Conservation (phyloP, 192 early-diverging fungal genomes). For the Umbelopsis sp. region DNA sequence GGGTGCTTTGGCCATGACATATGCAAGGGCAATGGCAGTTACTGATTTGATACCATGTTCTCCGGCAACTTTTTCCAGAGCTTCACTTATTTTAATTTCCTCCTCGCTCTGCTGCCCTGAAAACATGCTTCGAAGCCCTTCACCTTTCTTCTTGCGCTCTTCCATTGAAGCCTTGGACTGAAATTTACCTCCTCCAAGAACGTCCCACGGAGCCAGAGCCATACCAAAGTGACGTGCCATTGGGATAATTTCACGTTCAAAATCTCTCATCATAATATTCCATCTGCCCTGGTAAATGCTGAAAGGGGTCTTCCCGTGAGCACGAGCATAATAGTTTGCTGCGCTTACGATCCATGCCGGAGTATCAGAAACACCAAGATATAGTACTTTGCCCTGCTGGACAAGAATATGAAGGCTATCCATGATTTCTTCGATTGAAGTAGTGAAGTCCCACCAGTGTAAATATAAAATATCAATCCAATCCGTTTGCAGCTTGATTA, state of each 20-base stretch:
- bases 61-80: background rate
- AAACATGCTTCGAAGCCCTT: background rate
- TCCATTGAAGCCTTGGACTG: background rate
- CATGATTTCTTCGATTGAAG: constrained; percentile 65
- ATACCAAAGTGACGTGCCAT: constrained; percentile 29
- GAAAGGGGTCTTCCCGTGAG: constrained; percentile 21
- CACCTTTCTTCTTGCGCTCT: constrained; percentile 11
- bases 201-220: constrained; percentile 34
- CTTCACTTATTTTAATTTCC: constrained; percentile 3
- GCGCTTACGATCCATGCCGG: constrained; percentile 52
- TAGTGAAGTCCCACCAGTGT: constrained; percentile 47
- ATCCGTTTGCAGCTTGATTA: constrained; percentile 52
- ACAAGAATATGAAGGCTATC: constrained; percentile 62
- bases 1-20: constrained; percentile 4
- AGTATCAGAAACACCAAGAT: constrained; percentile 49
- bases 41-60: constrained; percentile 11
- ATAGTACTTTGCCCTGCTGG: constrained; percentile 57
- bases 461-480: constrained; percentile 51
- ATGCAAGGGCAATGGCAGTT: constrained; percentile 15
- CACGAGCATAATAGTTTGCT: constrained; percentile 17
- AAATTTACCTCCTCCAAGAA: constrained; percentile 21
- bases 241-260: constrained; percentile 39
- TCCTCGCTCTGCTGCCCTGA: background rate
- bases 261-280: constrained; percentile 32
- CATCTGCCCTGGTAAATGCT: constrained; percentile 41